Conservation (phyloP, 1,284 basidiomycete genomes). For the Mycosarcoma mackinlayi region DNA sequence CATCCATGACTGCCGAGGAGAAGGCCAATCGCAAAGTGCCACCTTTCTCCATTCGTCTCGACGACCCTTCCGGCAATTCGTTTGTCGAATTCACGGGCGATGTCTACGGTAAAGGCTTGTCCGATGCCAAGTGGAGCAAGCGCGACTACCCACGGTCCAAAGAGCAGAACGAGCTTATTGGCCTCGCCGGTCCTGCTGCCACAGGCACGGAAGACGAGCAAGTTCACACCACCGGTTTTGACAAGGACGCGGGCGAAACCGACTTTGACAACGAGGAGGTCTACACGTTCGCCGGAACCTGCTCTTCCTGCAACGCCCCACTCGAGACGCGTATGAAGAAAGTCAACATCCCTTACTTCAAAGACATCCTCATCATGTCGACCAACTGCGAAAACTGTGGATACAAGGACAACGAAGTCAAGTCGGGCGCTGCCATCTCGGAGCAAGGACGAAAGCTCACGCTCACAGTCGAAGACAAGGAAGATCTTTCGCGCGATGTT, state of each 20-base stretch:
- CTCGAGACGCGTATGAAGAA: conserved; percentile 94
- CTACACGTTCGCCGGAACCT: conserved; percentile 86
- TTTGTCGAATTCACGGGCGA: conserved; percentile 72
- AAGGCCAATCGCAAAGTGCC: conserved; percentile 73
- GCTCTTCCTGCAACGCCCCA: conserved; percentile 86
- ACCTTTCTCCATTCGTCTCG: conserved; percentile 84
- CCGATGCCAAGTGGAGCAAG: conserved; percentile 91
- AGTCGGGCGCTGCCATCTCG: conserved; percentile 89
- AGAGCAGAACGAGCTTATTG: conserved; percentile 85
- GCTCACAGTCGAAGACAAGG: conserved; percentile 88
- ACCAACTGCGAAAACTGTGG: conserved; percentile 95
- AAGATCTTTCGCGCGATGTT: conserved; percentile 93
- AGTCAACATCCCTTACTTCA: conserved; percentile 97
- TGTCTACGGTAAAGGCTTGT: conserved; percentile 71
- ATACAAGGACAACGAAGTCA: conserved; percentile 97
- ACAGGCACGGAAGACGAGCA: conserved; percentile 67
- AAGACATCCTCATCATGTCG: conserved; percentile 99
- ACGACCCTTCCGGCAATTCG: conserved; percentile 95
- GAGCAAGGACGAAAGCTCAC: conserved; percentile 85
- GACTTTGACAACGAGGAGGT: conserved; percentile 80
- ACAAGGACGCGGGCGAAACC: conserved; percentile 66
- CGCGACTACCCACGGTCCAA: conserved; percentile 83
- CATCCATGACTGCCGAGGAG: conserved; percentile 34
- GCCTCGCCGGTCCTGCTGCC: conserved; percentile 72
- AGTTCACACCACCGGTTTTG: conserved; percentile 55